Evolutionary conservation across 1,284 basidiomycete species (phyloP), one percentile per base, ranked within the genome.

Genomic region (Apiotrichum mycotoxinovorans): DNA sequence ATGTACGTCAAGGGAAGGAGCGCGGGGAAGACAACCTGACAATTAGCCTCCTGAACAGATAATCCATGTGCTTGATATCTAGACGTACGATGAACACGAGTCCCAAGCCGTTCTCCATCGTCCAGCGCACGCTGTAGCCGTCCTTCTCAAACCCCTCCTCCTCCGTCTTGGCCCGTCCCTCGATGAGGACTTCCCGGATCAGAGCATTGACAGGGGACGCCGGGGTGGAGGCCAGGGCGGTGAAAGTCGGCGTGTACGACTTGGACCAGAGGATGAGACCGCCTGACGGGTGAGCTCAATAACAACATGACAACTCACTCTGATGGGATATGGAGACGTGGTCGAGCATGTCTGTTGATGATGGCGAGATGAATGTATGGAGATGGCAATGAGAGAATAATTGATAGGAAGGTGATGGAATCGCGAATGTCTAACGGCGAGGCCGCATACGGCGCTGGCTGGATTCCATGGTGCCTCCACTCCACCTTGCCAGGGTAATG

Each of bases 1-100:
- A 98, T 87, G 73, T 98, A 98, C 11, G 91, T 87, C 25, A 99
- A 82, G 64, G 96, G 94, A 17, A 99, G 82, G 60, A 99, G 93
- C 45, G 95, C 89, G 71, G 98, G 95, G 79, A 97, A 97, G 50
- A 94, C 91, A 52, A 95, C 91, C 90, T 94, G 66, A 25, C 30
- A 18, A 57, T 62, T 26, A 56, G 59, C 41, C 18, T 7, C 7
- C 30, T 30, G 30, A 30, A 30, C 30, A 30, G 30, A n/a, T n/a
- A n/a, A n/a, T n/a, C n/a, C 34, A n/a, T 10, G 40, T n/a, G 20
- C 3, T 12, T 26, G 7, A 1, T 1, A 20, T 22, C 18, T 7
- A 4, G 30, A 80, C 87, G 65, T 66, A 92, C 91, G 67, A 95
- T 93, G 70, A 97, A 96, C 51, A 97, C 93, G 65, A 97, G 83